Conservation (phyloP, 805 yeast genomes). For the Lachancea lanzarotensis region DNA sequence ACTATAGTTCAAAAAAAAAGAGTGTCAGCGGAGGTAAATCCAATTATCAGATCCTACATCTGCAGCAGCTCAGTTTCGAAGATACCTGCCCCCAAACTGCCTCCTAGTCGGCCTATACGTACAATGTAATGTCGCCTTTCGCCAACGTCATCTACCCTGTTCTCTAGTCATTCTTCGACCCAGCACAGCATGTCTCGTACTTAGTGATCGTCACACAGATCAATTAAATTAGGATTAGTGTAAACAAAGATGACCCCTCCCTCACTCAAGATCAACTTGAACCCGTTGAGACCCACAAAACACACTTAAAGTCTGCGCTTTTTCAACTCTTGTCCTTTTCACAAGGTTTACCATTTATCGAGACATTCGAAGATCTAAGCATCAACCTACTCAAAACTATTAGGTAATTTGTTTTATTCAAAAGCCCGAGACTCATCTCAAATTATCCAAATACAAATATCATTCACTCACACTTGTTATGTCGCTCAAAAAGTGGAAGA, state of each 20-base stretch:
- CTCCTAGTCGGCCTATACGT: too few species aligned
- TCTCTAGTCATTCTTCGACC: too few species aligned
- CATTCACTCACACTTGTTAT: background rate
- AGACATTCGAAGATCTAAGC: background rate
- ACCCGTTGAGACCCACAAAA: background rate
- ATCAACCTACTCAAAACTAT: too few species aligned
- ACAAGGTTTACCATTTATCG: background rate
- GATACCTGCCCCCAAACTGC: too few species aligned
- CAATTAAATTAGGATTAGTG: conserved; percentile 1
- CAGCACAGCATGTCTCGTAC: too few species aligned
- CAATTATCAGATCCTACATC: too few species aligned
- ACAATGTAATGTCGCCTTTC: too few species aligned
- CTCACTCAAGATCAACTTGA: background rate
- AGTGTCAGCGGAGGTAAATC: too few species aligned
- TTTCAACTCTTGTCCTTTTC: background rate
- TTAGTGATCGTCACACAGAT: background rate
- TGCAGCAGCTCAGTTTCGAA: too few species aligned
- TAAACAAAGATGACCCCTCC: conserved; percentile 1
- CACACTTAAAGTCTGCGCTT: background rate
- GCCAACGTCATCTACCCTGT: too few species aligned
- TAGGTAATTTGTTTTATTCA: too few species aligned
- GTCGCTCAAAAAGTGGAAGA: conserved; percentile 23
- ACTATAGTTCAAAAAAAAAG: too few species aligned
- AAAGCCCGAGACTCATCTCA: background rate
- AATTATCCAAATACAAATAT: background rate